Base-by-base conservation (phyloP, 306 rosid genomes). In the Cajanus cajan region DNA sequence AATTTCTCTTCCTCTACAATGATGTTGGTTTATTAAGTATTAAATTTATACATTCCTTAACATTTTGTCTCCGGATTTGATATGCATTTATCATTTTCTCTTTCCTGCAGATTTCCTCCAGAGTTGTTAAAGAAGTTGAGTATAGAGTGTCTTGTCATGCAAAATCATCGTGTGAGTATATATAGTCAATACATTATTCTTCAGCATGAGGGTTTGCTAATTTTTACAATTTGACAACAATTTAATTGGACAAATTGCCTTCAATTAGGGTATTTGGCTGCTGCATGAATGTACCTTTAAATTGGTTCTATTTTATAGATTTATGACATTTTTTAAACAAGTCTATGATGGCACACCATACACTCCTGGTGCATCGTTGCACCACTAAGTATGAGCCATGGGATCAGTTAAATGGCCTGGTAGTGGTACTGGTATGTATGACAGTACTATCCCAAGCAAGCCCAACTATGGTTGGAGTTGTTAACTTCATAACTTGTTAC, bases 81-180 rank as follows among this genome's bases (percentile, higher is more conserved):
- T 61, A 8, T 58, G 44, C 54, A 58, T 58, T 78, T 50, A 44
- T 63, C 77, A 24, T 43, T 40, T 52, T 24, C 77, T 54, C 51
- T 71, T 71, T 63, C 77, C 64, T 75, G 48, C 89, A 95, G 99
- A 76, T 95, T 95, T 86, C 96, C 98, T 65, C 90, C 89, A 18
- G 93, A 89, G 51, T 87, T 95, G 82, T 85, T 93, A 65, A 51
- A 77, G 77, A 92, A 89, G 83, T 47, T 95, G 90, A 86, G 86
- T 70, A 93, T 88, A 71, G 97, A 95, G 71, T 95, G 99, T 80
- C 81, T 95, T 64, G 90, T 85, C 78, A 85, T 95, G 94, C 98
- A 95, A 83, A 90, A 90, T 81, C 98, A 95, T 79, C 79, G 12
- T 36, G 98, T 91, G 79, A 91, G 97, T 90, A 50, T 22, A 31